Evolutionary conservation across 2,329 filamentous ascomycete species (phyloP), one percentile per base, ranked within the genome.

Genomic region (Gnomoniopsis sp.): DNA sequence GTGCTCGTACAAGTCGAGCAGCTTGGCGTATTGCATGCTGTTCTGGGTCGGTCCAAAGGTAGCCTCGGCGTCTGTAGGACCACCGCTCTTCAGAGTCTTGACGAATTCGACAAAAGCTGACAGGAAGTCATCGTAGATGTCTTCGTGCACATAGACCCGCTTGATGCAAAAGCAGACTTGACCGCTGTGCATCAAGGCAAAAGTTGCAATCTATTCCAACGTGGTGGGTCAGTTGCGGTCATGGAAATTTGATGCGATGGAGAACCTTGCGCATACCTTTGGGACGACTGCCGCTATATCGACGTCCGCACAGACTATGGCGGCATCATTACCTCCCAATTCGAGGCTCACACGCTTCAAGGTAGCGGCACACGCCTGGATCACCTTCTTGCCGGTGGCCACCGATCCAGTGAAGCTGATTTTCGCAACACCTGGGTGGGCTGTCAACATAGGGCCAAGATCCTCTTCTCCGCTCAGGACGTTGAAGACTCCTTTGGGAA

Each of bases 11-110:
- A 58, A n/a, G 17, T 54, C 56, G 11, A 44, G 44, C 15, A 58
- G 17, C 17, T 58, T 58, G 12, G 50, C 14, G 55, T 76, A 85
- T 67, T 87, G 85, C 80, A 85, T 83, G 58, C 72, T 68, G 68
- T 87, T 87, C 65, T 86, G 84, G 1, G 86, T 68, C 0, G 85
- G 84, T 0, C 83, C 83, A 19, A 83, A 59, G 6, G 72, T 57
- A 2, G 76, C 77, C 19, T 74, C 75, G 3, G 44, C 19, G 46
- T 58, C 51, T 4, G n/a, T 2, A 11, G 50, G 44, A 10, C 50
- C 22, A 10, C 56, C 56, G 15, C 7, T 44, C n/a, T 79, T 79
- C 58, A 67, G 66, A 6, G 46, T 60, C 56, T 78, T 74, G 3
- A 78, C 76, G 48, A 77, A 76, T 53, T 74, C 75, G 60, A 76